Evolutionary conservation across 495 filamentous ascomycete genomes (phyloP), one percentile per base, ranked within the genome.

Genomic region (Friedmanniomyces simplex): DNA sequence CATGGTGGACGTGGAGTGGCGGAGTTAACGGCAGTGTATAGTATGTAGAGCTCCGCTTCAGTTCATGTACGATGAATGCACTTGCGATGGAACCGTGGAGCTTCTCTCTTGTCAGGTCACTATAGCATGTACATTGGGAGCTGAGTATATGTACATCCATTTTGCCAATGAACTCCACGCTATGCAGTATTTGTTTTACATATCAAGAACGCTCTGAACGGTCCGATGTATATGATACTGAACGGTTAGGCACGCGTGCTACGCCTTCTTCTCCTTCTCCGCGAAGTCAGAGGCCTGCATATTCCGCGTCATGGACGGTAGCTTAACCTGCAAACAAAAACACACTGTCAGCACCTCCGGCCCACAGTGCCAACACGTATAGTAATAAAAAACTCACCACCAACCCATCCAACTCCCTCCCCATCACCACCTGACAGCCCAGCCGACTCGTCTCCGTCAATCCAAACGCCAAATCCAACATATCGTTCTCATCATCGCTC

Each of bases 401-500:
- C 63, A 98, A 47, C 0, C 93, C 93, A 67, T 97, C 88, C 54
- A 97, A 73, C 60, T 91, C 88, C 71, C 87, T 88, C 21, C 69
- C 84, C 91, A 98, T 96, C 63, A 82, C 69, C 28, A 97, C 86
- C 75, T 98, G 93, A 72, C 93, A 98, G 7, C 93, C 93, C 47
- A 98, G 71, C n/a, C 93, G 80, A 45, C 88, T 95, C 47, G 94
- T 98, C 75, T 98, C 93, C 7, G 91, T 96, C 63, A 97, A 66
- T 0, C 93, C 93, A 69, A 98, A 98, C 0, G 93, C 93, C 58
- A 97, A 70, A 69, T 98, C 93, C 64, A 98, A 75, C 93, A 98
- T 98, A 72, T 98, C 93, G 70, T 97, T 97, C 79, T 98, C 93
- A 69, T 98, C 94, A 69, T 98, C 93, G 41, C 86, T 84, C 16